Conservation (phyloP, 2,329 filamentous ascomycete genomes). For the Colletotrichum endophyticum region DNA sequence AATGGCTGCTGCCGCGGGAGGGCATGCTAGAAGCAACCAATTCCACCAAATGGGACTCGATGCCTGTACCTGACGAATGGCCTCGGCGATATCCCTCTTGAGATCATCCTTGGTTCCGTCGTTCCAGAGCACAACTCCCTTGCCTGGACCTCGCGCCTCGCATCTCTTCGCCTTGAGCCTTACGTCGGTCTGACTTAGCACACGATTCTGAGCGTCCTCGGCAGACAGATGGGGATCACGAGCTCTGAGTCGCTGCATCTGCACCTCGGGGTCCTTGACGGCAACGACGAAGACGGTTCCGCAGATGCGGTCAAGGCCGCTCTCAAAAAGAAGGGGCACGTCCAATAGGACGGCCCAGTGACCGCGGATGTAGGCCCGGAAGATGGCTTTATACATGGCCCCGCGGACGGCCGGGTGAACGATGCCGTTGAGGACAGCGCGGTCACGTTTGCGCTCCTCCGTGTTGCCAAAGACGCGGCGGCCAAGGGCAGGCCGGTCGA, state of each 20-base stretch:
- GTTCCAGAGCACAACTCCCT: slow-evolving; percentile 89
- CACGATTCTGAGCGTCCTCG: slow-evolving; percentile 88
- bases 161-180: slow-evolving; percentile 80
- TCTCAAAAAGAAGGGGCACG: slow-evolving; percentile 91
- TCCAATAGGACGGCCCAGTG: slow-evolving; percentile 92
- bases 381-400: slow-evolving; percentile 79
- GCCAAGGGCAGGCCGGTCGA: slow-evolving; percentile 88
- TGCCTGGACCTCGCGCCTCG: slow-evolving; percentile 65
- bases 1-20: slow-evolving; percentile 73
- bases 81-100: slow-evolving; percentile 67
- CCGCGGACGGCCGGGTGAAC: slow-evolving; percentile 88
- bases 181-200: slow-evolving; percentile 86
- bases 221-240: slow-evolving; percentile 78
- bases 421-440: slow-evolving; percentile 83
- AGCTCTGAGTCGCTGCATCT: slow-evolving; percentile 79
- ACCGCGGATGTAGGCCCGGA: slow-evolving; percentile 76
- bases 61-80: slow-evolving; percentile 66
- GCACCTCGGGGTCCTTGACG: slow-evolving; percentile 77
- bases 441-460: slow-evolving; percentile 72
- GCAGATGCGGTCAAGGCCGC: slow-evolving; percentile 82
- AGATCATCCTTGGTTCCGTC: slow-evolving; percentile 77
- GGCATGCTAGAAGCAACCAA: slow-evolving; percentile 71
- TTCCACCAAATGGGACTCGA: slow-evolving; percentile 84
- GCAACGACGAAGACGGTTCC: slow-evolving; percentile 87
- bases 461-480: slow-evolving; percentile 83